Percentiles rank a stretch among this genome's conserved stretches.
Conservation (phyloP, 352 stramenopile species). For the Phytophthora syringae region DNA sequence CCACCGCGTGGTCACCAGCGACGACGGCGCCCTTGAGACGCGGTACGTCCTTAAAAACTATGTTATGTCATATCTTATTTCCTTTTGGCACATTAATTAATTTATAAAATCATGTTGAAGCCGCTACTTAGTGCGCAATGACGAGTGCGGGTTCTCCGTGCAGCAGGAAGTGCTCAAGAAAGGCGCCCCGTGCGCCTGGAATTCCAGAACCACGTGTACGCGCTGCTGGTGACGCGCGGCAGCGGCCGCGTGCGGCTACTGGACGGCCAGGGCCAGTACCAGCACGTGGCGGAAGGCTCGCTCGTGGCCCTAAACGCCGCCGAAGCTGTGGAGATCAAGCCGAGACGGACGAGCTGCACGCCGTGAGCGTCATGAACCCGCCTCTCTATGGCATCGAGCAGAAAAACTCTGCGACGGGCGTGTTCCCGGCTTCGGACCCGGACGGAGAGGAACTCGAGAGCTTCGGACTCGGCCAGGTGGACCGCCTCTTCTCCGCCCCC, state of each 20-base stretch:
- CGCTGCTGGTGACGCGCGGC: slow-evolving; percentile 70
- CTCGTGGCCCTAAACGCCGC: slow-evolving; percentile 71
- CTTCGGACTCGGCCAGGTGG: slow-evolving; percentile 54
- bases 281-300: slow-evolving; percentile 52
- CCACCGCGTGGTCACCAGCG: slow-evolving; percentile 45
- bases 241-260: slow-evolving; percentile 57
- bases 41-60: slow-evolving; percentile 37
- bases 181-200: slow-evolving; percentile 54
- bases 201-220: slow-evolving; percentile 84
- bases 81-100: no score
- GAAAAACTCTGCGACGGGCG: slow-evolving; percentile 47
- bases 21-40: slow-evolving; percentile 61
- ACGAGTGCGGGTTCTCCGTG: slow-evolving; percentile 80
- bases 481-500: slow-evolving; percentile 73
- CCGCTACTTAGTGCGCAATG: slow-evolving; percentile 71
- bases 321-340: slow-evolving; percentile 61
- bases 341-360: slow-evolving; percentile 68
- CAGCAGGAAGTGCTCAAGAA: slow-evolving; percentile 80
- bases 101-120: slow-evolving; percentile 26
- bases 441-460: slow-evolving; percentile 67
- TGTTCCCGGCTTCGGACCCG: slow-evolving; percentile 75
- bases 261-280: slow-evolving; percentile 45
- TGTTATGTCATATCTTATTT: no score
- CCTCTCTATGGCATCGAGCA: slow-evolving; percentile 67
- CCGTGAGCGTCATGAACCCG: slow-evolving; percentile 86